Evolutionary conservation across 495 filamentous ascomycete species (phyloP), one percentile per base, ranked within the genome.

Genomic region (Podospora didyma): DNA sequence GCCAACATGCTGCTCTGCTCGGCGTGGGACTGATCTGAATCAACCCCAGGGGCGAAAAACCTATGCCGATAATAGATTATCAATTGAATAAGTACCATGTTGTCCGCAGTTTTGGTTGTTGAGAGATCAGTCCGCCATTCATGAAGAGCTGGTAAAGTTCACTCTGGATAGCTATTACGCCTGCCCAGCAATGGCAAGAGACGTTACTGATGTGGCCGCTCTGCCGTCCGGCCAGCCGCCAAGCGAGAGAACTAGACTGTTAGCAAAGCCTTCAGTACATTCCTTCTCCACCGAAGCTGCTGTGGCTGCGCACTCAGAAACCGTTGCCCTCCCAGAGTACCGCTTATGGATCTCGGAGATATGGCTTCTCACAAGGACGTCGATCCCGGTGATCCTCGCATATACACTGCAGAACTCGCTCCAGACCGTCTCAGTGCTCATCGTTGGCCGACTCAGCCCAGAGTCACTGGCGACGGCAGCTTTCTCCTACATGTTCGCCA

Each of bases 401-500:
- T 96, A 96, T 69, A 85, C 87, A 0, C 80, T 96, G 6, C 92
- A 96, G 65, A 96, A 92, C 69, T 92, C 88, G 16, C 76, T 96
- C 0, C 92, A 96, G 69, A 96, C 92, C 0, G 67, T 88, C 19
- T 94, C 91, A 0, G 88, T 96, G 5, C 71, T 96, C 28, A 86
- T 96, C 16, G 89, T 67, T 21, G 92, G 92, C 20, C 84, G 90
- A 10, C 75, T 89, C 9, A 90, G 87, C 1, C 89, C 92, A 0
- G 85, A 93, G 67, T 84, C 90, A 19, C 75, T 97, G 9, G 88
- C 92, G 2, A 88, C 88, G 0, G 87, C 89, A 6, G 91, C 92
- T 9, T 96, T 96, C 70, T 87, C 88, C 0, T 90, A 93, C 72
- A 77, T 96, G 92, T 97, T 96, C 59, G 92, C 92, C 41, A 89